Conservation (phyloP, 176 grass and related monocot species). For the Typha latifolia region DNA sequence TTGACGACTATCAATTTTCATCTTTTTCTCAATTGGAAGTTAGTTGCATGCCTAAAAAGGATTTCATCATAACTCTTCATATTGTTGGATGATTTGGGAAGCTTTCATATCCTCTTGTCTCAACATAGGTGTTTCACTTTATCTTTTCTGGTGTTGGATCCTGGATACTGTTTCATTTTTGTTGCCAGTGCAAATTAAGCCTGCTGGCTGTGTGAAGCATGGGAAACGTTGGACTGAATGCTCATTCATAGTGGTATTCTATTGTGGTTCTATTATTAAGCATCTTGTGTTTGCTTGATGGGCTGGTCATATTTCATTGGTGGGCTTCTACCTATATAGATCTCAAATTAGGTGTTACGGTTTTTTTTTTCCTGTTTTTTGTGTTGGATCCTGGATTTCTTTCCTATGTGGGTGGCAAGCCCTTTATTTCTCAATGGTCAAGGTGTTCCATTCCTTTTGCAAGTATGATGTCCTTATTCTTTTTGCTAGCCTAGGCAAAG, state of each 20-base stretch:
- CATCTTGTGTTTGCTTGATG: not conserved
- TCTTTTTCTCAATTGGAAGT: constrained; percentile 7
- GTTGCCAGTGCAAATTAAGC: not conserved
- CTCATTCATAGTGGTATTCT: not conserved
- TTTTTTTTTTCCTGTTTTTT: not conserved
- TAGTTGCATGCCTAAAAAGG: not conserved
- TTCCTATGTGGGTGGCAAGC: not conserved
- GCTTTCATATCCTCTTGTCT: not conserved
- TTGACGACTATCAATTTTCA: constrained; percentile 17
- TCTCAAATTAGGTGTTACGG: too few relatives aligned
- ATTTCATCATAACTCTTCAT: not conserved
- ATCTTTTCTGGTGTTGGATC: too few relatives aligned
- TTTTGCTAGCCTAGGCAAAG: not conserved
- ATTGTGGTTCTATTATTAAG: not conserved
- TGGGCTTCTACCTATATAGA: not conserved
- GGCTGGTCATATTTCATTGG: not conserved
- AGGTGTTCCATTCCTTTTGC: not conserved
- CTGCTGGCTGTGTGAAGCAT: not conserved
- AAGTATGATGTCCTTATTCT: too few relatives aligned
- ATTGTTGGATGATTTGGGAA: constrained; percentile 5
- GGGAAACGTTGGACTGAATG: not conserved
- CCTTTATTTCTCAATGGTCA: not conserved
- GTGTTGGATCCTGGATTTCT: not conserved
- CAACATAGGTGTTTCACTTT: not conserved
- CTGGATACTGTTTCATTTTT: too few relatives aligned